Base-by-base conservation (phyloP, 2,329 filamentous ascomycete genomes). In the Alternaria postmessia region DNA sequence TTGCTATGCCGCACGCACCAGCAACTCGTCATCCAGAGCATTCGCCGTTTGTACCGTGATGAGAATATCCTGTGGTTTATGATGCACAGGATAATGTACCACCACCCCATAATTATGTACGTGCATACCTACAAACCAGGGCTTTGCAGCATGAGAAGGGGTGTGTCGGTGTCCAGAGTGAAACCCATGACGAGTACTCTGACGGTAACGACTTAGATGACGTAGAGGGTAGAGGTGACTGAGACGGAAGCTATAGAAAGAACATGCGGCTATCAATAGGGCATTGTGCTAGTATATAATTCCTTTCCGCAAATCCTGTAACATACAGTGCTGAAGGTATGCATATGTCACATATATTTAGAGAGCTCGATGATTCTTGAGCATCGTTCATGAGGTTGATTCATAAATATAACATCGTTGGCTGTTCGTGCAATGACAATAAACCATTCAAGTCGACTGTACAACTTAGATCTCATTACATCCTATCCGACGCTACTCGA, bases 401-500 rank as follows among this genome's bases (percentile, higher is more conserved):
- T 26, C 46, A 8, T 49, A 30, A 38, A 32, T 49, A 36, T 7
- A 38, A 24, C 32, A 49, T 7, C 20, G 14, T 22, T 26, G 20
- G 9, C 46, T 49, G 14, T 49, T 24, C 30, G 18, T 49, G 32
- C 7, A 26, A 49, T 49, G 30, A 49, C 18, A 24, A 26, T 16
- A 30, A 24, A 36, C 22, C 12, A 12, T 38, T 4, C 46, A 38
- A 24, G 20, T 36, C 14, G 32, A 49, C 14, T 16, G 16, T 14
- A 8, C 30, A 36, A 8, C 24, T 26, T 26, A 49, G 30, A 22
- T 36, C 24, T 11, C 14, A 7, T 38, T 7, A 8, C 14, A 26
- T 12, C 34, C 38, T 32, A 11, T 36, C 12, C 20, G 44, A 11
- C 30, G 5, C 32, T 67, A 76, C 58, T 85, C 81, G 68, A 94